These are phyloP conservation scores for Colletotrichum sp. DNA, from an alignment of 2,329 filamentous ascomycete genomes.

Conservation along the genomic window DNA sequence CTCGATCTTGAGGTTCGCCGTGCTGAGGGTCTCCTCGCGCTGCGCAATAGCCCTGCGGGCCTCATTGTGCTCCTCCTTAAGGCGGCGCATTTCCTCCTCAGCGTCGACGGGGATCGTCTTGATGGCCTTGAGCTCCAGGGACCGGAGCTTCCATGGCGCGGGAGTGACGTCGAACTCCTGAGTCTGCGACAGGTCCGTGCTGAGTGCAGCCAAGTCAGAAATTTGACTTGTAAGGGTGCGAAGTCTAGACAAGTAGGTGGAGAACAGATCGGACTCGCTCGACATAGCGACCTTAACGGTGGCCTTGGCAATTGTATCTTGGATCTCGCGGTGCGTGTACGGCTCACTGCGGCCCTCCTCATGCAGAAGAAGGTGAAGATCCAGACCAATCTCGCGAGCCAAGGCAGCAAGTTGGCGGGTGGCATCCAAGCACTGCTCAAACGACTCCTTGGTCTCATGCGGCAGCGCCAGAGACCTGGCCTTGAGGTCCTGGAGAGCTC, in stretches of 20 bases:
- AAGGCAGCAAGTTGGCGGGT: constrained; percentile 71
- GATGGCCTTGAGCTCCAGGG: constrained; percentile 80
- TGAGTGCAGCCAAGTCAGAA: constrained; percentile 73
- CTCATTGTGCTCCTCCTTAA: constrained; percentile 82
- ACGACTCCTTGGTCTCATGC: constrained; percentile 69
- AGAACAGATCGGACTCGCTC: constrained; percentile 72
- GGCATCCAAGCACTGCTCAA: constrained; percentile 71
- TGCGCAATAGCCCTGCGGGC: constrained; percentile 74
- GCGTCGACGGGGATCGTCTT: constrained; percentile 82
- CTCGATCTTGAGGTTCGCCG: constrained; percentile 90
- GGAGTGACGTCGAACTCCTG: constrained; percentile 79
- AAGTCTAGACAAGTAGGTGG: constrained; percentile 70
- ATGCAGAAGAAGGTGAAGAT: constrained; percentile 69
- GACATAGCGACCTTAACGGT: constrained; percentile 56
- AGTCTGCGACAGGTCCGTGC: constrained; percentile 73
- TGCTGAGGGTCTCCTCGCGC: constrained; percentile 84
- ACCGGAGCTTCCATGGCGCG: constrained; percentile 84
- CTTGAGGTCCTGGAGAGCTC: constrained; percentile 79
- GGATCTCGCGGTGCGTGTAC: constrained; percentile 70
- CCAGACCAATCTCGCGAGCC: constrained; percentile 69
- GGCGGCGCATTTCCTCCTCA: constrained; percentile 81
- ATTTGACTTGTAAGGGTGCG: constrained; percentile 68
- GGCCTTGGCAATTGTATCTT: constrained; percentile 65
- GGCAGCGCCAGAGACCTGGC: constrained; percentile 76
- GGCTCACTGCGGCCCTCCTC: constrained; percentile 76